Base-by-base conservation (phyloP, 306 rosid genomes). In the Amphicarpaea edgeworthii region DNA sequence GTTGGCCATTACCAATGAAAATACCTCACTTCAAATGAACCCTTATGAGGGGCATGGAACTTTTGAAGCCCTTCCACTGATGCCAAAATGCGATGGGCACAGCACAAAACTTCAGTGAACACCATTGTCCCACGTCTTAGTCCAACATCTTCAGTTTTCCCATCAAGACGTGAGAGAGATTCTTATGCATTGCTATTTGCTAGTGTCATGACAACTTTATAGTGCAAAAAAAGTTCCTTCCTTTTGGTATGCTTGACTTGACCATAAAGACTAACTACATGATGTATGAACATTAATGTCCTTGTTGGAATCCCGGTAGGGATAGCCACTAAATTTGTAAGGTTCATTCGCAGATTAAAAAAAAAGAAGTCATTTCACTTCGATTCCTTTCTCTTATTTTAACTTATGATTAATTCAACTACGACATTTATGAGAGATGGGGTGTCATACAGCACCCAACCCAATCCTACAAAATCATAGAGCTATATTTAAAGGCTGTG, bases 71-170 rank as follows among this genome's bases (percentile, higher is more conserved):
- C 5, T 12, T 67, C 75, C 20, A 16, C 10, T 26, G 28, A 46
- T 21, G 21, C 38, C 32, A 54, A 34, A 67, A 37, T 47, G 72
- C 14, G 8, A 57, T 40, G 43, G 45, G 53, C 71, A 73, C 61
- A 79, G 53, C 71, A 73, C 61, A 79, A 11, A 40, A 15, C 28
- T 23, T 28, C 7, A 10, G 30, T 72, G 91, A 77, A 61, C 24
- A 8, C 11, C 9, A 9, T 30, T 19, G 60, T 26, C 15, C 83
- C 87, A 80, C 85, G 79, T 79, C 64, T 34, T 26, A 64, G 38
- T 71, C 77, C 76, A 81, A 73, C 50, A 63, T 8, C 82, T 59
- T 55, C 19, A 38, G 59, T 60, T 80, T 75, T 51, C 62, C 70
- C 20, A 77, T 30, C 38, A 43, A 42, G 12, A 16, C 77, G 12